Conservation (phyloP, 2,329 filamentous ascomycete species). For the Arthrobotrys sphaeroides region DNA sequence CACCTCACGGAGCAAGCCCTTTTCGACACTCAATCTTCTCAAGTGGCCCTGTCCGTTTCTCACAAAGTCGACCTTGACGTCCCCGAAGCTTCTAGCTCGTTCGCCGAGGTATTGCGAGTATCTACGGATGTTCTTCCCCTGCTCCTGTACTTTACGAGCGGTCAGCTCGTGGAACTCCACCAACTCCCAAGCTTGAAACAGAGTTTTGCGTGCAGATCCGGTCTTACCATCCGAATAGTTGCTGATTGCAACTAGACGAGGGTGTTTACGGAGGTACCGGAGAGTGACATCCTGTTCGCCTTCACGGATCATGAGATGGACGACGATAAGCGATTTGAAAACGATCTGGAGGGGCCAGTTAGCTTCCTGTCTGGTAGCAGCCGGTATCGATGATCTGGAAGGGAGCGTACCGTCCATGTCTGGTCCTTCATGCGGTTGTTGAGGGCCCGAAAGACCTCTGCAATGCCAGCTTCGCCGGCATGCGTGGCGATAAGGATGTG, state of each 20-base stretch:
- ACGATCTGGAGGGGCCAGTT: constrained; percentile 64
- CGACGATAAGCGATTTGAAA: constrained; percentile 95
- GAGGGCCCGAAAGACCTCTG: constrained; percentile 91
- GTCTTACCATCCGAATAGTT: constrained; percentile 86
- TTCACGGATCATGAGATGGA: constrained; percentile 97
- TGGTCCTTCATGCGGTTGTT: constrained; percentile 90
- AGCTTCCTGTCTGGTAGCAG: neutral
- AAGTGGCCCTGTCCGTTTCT: constrained; percentile 81
- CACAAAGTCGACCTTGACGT: constrained; percentile 90
- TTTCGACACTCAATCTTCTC: constrained; percentile 87
- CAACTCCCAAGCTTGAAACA: constrained; percentile 30
- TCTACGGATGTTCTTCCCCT: constrained; percentile 91
- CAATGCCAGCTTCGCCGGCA: constrained; percentile 91
- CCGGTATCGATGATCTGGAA: neutral
- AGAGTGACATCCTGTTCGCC: constrained; percentile 89
- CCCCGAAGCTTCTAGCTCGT: constrained; percentile 80
- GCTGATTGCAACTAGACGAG: constrained; percentile 84
- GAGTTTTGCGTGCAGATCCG: constrained; percentile 42
- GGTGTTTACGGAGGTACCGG: constrained; percentile 81
- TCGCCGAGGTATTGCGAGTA: constrained; percentile 88
- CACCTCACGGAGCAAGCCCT: constrained; percentile 89
- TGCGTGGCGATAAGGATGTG: constrained; percentile 96
- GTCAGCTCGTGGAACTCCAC: constrained; percentile 49
- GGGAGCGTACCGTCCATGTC: constrained; percentile 84
- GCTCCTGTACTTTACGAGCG: constrained; percentile 77